phyloP scores from a whole-genome alignment of 495 filamentous ascomycete species.

The Podospora conica region DNA sequence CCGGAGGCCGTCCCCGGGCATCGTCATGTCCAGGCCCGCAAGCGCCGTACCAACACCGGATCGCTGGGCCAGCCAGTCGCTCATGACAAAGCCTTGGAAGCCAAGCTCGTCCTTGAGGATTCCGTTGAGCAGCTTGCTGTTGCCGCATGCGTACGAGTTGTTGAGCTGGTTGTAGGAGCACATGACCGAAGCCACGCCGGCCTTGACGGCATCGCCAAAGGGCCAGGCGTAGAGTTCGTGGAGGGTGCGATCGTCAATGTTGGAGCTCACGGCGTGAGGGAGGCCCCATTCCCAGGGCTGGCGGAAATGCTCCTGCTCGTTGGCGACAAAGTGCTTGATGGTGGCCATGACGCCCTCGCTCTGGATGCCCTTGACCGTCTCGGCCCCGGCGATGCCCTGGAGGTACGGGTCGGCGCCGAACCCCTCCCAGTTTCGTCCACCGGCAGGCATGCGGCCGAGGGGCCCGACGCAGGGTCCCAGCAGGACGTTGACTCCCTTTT shows the following conservation, averaged over 20 bases:
- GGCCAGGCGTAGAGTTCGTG: conserved; percentile 90
- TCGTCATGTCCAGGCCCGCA: conserved; percentile 86
- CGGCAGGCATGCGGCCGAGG: conserved; percentile 63
- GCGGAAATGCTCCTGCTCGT: conserved; percentile 70
- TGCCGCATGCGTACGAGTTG: conserved; percentile 84
- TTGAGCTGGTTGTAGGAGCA: conserved; percentile 88
- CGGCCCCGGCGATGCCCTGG: conserved; percentile 58
- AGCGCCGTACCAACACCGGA: conserved; percentile 74
- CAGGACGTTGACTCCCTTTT: conserved; percentile 66
- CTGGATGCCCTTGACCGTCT: conserved; percentile 68
- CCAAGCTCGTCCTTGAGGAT: conserved; percentile 92
- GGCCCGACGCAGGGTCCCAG: conserved; percentile 65
- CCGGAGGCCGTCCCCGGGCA: conserved; percentile 81
- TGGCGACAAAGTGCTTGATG: conserved; percentile 67
- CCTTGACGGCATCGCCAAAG: conserved; percentile 77
- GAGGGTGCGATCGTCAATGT: conserved; percentile 74
- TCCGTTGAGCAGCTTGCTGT: conserved; percentile 86
- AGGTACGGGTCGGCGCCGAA: conserved; percentile 70
- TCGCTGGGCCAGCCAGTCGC: conserved; percentile 88
- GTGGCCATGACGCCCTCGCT: conserved; percentile 65
- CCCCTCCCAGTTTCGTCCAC: conserved; percentile 71
- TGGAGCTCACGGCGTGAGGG: conserved; percentile 68
- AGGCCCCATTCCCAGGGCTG: conserved; percentile 78
- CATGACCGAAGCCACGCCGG: conserved; percentile 85
- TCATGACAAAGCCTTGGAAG: conserved; percentile 91